Base-by-base conservation (phyloP, 352 stramenopile genomes). In the Phytophthora pseudosyringae region DNA sequence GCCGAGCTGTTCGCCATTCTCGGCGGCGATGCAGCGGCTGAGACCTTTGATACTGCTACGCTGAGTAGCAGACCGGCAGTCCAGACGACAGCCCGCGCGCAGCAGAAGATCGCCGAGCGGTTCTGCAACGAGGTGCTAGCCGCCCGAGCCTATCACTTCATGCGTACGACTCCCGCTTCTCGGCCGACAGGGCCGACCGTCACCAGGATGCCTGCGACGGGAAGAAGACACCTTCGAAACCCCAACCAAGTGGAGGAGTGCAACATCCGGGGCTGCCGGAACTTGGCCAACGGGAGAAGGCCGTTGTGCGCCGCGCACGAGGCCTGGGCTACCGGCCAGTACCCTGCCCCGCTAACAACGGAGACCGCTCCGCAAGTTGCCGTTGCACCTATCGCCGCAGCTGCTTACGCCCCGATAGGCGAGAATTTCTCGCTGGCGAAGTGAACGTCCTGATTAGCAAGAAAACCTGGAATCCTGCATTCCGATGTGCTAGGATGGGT, bases 41-140 rank as follows among this genome's bases (percentile, higher is more conserved):
- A 56, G 18, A 29, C 1, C 40, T 13, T 57, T 13, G 21, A 48
- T 21, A 21, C 16, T 1, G 36, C 36, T 41, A 39, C 45, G 13
- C 11, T 10, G 6, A 26, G 32, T 15, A 16, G 15, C 4, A 18
- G n/a, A 18, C 15, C 35, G 4, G 6, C 31, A 5, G 53, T 48
- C 13, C 39, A 33, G 13, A 60, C 32, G 10, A 60, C 58, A 10
- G 58, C 48, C n/a, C 31, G 58, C 4, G 15, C 38, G 12, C 58
- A 66, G 25, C 48, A 66, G 51, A 36, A 21, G 6, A 26, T 41
- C 0, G 58, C 58, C 13, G 49, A 60, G 32, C 58, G 35, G 31
- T 60, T 39, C 25, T 66, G 58, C 47, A 59, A 51, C 47, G 47
- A 50, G 13, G 16, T 7, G 6, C 33, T 64, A 4, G 45, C 35